phyloP scores from a whole-genome alignment of 2,329 filamentous ascomycete species.

The Penicillium brevicompactum region DNA sequence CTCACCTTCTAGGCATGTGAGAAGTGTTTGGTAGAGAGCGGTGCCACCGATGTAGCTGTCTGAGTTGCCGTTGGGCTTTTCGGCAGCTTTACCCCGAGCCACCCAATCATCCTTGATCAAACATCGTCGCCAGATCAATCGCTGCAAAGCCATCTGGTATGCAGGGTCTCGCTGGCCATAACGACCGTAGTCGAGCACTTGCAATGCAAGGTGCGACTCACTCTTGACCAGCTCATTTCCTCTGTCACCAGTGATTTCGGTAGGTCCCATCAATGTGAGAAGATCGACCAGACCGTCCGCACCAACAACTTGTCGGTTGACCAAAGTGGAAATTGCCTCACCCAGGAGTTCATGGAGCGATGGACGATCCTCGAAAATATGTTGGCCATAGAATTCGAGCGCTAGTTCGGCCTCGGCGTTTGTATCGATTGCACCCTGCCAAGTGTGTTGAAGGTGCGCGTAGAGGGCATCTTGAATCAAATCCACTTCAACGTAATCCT shows the following conservation, averaged over 20 bases:
- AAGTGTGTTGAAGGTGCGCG: conserved; percentile 67
- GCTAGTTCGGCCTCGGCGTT: conserved; percentile 76
- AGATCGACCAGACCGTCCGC: conserved; percentile 60
- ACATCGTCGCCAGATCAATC: conserved; percentile 79
- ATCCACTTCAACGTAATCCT: conserved; percentile 68
- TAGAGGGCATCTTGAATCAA: conserved; percentile 80
- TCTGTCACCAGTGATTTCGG: conserved; percentile 46
- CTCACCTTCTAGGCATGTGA: conserved; percentile 60
- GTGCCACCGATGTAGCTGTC: conserved; percentile 65
- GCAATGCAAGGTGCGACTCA: conserved; percentile 75
- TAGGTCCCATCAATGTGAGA: conserved; percentile 74
- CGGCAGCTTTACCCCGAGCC: conserved; percentile 73
- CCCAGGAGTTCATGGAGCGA: conserved; percentile 72
- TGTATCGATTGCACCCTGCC: conserved; percentile 74
- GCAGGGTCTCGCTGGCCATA: conserved; percentile 54
- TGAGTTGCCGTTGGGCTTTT: conserved; percentile 71
- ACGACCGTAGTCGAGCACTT: conserved; percentile 56
- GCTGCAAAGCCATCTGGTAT: conserved; percentile 29
- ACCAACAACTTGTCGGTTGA: conserved; percentile 70
- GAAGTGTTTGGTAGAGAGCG: conserved; percentile 68
- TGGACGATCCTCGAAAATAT: conserved; percentile 59
- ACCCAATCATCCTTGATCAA: conserved; percentile 85
- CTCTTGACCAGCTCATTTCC: conserved; percentile 53
- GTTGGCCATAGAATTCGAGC: conserved; percentile 65
- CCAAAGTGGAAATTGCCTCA: conserved; percentile 67